Base-by-base conservation (phyloP, 2,329 filamentous ascomycete species). In the Talaromyces sp. region DNA sequence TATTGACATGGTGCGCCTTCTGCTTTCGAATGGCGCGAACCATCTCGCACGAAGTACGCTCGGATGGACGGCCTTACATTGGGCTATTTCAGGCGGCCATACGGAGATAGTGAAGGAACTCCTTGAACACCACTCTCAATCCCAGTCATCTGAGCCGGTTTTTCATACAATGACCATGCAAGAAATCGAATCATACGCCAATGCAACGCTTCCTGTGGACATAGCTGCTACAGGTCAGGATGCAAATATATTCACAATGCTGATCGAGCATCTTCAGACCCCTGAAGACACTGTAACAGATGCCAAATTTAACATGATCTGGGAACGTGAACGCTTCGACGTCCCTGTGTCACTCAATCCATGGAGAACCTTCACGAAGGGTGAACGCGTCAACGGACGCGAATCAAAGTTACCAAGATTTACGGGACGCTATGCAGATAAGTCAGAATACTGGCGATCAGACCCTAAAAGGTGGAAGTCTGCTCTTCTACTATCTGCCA, bases 1-100 rank as follows among this genome's bases (percentile, higher is more conserved):
- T 40, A 54, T 36, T 17, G 27, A 36, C 34, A 63, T 58, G 27
- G 51, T 63, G 34, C 61, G 49, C 43, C 61, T 63, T 63, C 51
- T 63, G n/a, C 61, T 63, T 38, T 54, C n/a, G 45, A 63, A 19
- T 54, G 61, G 61, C 61, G 61, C 61, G 5, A 40, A 63, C 19
- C 47, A 63, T 54, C 61, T 63, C 5, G 25, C 22, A 19, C 61
- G 61, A 40, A 63, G 61, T 54, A 40, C 29, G 5, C 51, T 63
- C 34, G 56, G 56, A 43, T 59, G 56, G 58, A 65, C 63, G n/a
- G 22, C 58, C 25, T 61, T 65, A 45, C 63, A 65, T 10, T 65
- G 63, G 63, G 63, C 58, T 8, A 61, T 65, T 36, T 65, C 36
- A 29, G 38, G 43, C 22, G 63, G 40, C 11, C 56, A 65, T 31